Base-by-base conservation (phyloP, 345 rosid species). In the Brassica cretica region DNA sequence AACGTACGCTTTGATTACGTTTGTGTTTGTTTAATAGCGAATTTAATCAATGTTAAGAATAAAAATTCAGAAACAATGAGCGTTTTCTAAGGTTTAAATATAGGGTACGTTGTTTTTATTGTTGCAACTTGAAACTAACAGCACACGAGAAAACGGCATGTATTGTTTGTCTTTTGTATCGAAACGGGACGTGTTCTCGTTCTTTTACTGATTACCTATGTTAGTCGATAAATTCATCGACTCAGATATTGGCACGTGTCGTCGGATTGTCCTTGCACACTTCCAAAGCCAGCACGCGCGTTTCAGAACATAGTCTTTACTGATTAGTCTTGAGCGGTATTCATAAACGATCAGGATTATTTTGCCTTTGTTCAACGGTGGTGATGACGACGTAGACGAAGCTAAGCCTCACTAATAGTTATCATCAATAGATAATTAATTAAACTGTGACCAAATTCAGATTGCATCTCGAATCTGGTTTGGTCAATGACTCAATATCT, bases 81-180 rank as follows among this genome's bases (percentile, higher is more conserved):
- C 79, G 79, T 55, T 80, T 29, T 35, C 21, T 16, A 16, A 74
- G 73, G 68, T 64, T 74, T 80, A 75, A 75, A 80, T 74, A 74
- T 80, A 80, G 82, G 5, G 65, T 59, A 24, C 59, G 59, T 53
- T 53, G 59, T 15, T 53, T 53, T 53, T 16, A 53, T 53, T 53
- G 59, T 53, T 53, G 24, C 21, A 53, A 53, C 59, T 14, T 49
- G 56, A 44, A 41, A 46, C 53, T 46, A 46, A 49, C n/a, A 49
- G 55, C 16, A 49, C 18, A 49, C 6, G 6, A 49, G 2, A 46
- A 14, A 49, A 49, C 55, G 55, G 7, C 55, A 14, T n/a, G 55
- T 5, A 49, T 49, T 49, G 55, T 14, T 14, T 49, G 8, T n/a
- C 18, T 49, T n/a, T 2, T 5, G 15, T 14, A 49, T 5, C 7